Percentiles rank a stretch among this genome's conserved stretches.
These are phyloP conservation scores for Geranomyces variabilis DNA, from an alignment of 192 early-diverging fungal species.

Conservation along the genomic window DNA sequence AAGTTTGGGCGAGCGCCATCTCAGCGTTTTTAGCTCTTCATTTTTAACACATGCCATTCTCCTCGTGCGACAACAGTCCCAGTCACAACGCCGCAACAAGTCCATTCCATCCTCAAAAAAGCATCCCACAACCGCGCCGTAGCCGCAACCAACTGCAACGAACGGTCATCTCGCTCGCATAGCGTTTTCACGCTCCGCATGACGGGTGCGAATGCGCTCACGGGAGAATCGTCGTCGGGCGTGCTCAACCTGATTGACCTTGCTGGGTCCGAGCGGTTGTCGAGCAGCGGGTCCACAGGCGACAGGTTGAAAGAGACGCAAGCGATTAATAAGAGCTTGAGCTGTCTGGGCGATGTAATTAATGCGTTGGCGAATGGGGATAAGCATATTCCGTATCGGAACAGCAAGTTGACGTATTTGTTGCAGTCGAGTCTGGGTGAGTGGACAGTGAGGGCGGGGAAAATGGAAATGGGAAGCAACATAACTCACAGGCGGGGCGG, in stretches of 20 bases:
- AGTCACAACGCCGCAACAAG: constrained; percentile 74
- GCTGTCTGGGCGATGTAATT: constrained; percentile 90
- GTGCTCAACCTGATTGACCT: constrained; percentile 92
- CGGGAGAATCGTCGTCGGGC: constrained; percentile 72
- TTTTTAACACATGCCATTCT: neutral
- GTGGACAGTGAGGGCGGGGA: constrained; percentile 14
- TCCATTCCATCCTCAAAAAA: constrained; percentile 69
- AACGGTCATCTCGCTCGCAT: constrained; percentile 91
- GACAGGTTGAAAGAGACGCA: constrained; percentile 90
- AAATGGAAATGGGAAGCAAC: neutral
- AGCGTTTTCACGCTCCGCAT: constrained; percentile 89
- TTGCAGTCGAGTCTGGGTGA: constrained; percentile 50
- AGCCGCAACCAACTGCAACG: constrained; percentile 90
- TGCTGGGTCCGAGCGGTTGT: constrained; percentile 90
- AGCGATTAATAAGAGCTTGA: constrained; percentile 94
- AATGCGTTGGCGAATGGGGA: constrained; percentile 73
- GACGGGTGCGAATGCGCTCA: constrained; percentile 71
- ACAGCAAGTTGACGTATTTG: constrained; percentile 78
- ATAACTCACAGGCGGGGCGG: neutral
- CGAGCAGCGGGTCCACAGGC: constrained; percentile 79
- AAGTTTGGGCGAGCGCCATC: no score
- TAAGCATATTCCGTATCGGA: constrained; percentile 88
- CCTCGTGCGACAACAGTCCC: constrained; percentile 48
- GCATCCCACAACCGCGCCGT: constrained; percentile 87
- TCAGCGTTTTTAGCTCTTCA: constrained; percentile 17